Evolutionary conservation across 1,284 basidiomycete species (phyloP).

Genomic region (Wolfiporia cocos): DNA sequence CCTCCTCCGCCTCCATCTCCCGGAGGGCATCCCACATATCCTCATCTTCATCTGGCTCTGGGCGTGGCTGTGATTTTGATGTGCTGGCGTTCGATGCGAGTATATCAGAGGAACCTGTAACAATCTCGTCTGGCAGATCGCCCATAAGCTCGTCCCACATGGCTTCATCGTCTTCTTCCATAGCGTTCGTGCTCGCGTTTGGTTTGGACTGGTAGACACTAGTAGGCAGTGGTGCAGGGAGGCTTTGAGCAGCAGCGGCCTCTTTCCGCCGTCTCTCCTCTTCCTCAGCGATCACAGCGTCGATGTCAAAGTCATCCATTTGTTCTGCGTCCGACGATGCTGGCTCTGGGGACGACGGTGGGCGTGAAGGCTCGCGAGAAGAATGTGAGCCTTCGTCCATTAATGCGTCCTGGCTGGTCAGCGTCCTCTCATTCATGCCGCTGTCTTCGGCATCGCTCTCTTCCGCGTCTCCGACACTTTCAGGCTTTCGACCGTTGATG

Average conservation of each 20-base stretch:
- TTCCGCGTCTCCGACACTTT: constrained; percentile 23
- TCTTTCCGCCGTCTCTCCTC: constrained; percentile 28
- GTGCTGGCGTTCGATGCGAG: neutral
- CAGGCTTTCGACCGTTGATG: constrained; percentile 30
- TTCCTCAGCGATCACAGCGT: constrained; percentile 44
- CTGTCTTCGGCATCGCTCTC: constrained; percentile 21
- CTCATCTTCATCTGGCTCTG: constrained; percentile 42
- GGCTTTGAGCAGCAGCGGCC: constrained; percentile 6
- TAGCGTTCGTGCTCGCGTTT: neutral
- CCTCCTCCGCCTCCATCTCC: constrained; percentile 42
- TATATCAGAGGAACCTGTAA: constrained; percentile 3
- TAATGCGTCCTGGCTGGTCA: neutral
- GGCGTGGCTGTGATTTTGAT: constrained; percentile 3
- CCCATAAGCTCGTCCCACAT: constrained; percentile 46
- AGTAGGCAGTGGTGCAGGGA: neutral
- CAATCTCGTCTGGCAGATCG: constrained; percentile 14
- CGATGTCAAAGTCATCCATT: constrained; percentile 53
- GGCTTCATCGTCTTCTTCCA: constrained; percentile 41
- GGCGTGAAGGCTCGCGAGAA: constrained; percentile 33
- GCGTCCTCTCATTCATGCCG: constrained; percentile 3
- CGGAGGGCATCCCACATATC: constrained; percentile 66
- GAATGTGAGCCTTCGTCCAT: constrained; percentile 3
- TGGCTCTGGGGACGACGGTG: constrained; percentile 32
- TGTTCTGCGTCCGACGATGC: constrained; percentile 32
- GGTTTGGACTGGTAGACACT: neutral